phyloP scores from a whole-genome alignment of 257 asterid species.

The Gynochthodes officinalis region DNA sequence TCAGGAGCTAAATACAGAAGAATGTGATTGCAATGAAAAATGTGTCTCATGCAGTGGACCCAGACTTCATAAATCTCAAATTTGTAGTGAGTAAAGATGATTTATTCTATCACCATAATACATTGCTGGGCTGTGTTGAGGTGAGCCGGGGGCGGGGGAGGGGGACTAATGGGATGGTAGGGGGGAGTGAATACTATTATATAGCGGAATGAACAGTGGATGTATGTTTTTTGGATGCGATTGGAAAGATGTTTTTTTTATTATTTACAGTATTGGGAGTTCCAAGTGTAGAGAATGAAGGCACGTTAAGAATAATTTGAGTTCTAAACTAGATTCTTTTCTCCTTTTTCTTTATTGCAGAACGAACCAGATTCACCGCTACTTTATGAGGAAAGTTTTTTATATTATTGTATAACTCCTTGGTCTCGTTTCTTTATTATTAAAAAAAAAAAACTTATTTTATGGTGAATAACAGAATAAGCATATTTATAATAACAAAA shows the following conservation, averaged over 20 bases:
- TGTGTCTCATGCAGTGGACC: slow-evolving; percentile 13
- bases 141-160: too few relatives aligned
- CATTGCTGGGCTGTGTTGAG: background rate
- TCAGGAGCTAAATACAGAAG: background rate
- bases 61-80: background rate
- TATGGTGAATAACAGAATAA: too few relatives aligned
- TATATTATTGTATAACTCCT: too few relatives aligned
- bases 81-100: background rate
- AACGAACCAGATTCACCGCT: background rate
- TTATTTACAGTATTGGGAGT: background rate
- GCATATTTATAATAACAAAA: too few relatives aligned
- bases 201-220: slow-evolving; percentile 31
- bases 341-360: background rate
- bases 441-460: too few relatives aligned
- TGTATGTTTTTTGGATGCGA: slow-evolving; percentile 32
- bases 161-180: background rate
- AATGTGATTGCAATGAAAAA: background rate
- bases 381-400: too few relatives aligned
- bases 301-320: slow-evolving; percentile 2
- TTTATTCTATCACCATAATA: background rate
- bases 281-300: background rate
- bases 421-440: too few relatives aligned
- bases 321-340: background rate
- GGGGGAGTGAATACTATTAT: slow-evolving; percentile 5
- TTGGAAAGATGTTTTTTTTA: slow-evolving; percentile 13